These are phyloP conservation scores for Capsicum chinense DNA, from an alignment of 257 asterid species.

Conservation along the genomic window DNA sequence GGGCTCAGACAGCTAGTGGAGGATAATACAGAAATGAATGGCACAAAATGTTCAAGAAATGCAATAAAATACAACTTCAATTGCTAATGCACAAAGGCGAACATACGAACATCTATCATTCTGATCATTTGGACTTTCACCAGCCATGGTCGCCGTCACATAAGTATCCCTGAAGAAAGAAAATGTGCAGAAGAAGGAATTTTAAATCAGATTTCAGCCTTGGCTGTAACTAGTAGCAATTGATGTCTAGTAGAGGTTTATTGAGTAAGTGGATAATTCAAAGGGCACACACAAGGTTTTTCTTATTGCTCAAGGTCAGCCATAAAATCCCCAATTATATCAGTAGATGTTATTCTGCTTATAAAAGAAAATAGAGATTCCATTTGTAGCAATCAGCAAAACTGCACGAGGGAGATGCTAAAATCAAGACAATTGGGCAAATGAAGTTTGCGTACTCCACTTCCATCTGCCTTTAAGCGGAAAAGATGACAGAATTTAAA, in stretches of 20 bases:
- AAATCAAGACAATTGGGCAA: neutral
- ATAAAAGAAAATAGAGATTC: neutral
- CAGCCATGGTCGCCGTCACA: slow-evolving; percentile 64
- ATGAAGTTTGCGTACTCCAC: neutral
- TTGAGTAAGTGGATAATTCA: neutral
- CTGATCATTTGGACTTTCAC: slow-evolving; percentile 94
- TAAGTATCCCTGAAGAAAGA: slow-evolving; percentile 71
- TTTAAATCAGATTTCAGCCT: neutral
- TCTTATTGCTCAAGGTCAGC: neutral
- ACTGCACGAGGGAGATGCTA: neutral
- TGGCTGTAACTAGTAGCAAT: neutral
- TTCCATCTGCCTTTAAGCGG: neutral
- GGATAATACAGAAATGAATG: neutral
- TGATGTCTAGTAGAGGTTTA: neutral
- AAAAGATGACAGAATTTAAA: neutral
- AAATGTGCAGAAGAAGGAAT: neutral
- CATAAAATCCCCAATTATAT: neutral
- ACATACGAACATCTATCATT: slow-evolving; percentile 82
- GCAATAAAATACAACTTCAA: neutral
- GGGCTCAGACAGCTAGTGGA: neutral
- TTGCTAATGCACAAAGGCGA: slow-evolving; percentile 27
- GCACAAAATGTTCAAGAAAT: neutral
- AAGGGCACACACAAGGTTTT: neutral
- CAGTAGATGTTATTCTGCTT: neutral
- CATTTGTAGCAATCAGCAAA: neutral